Base-by-base conservation (phyloP, 805 yeast species). In the Kluyveromyces lactis region DNA sequence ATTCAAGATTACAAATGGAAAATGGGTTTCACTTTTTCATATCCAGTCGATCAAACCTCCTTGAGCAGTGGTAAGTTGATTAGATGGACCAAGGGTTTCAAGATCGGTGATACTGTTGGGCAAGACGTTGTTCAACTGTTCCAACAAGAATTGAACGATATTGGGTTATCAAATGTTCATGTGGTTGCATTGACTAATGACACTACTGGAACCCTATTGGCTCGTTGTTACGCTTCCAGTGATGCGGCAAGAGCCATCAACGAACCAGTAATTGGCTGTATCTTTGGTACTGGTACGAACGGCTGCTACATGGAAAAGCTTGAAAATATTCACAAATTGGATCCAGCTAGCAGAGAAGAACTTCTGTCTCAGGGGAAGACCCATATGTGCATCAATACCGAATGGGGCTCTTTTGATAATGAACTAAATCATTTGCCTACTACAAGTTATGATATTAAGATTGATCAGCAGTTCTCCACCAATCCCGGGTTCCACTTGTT, bases 341-440 rank as follows among this genome's bases (percentile, higher is more conserved):
- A 77, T n/a, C 69, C 72, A 2, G 62, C 66, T 26, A 41, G 62
- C 11, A 61, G 62, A 33, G 62, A 54, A 18, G 58, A 56, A 16
- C 62, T 72, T 51, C 38, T 56, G 16, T 63, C 56, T 39, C 56
- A 64, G 37, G 79, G 77, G 26, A 69, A 72, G 38, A 67, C 70
- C 2, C 77, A 79, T 46, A 89, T 89, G 96, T 83, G 86, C 46
- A 73, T 89, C 52, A 89, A 89, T 66, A 89, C 96, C 33, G 98
- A 92, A 64, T 92, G 97, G 96, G 97, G 97, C 46, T 86, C 96
- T 31, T 90, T 89, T 54, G 97, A 90, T 63, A 90, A 90, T 56
- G 79, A 76, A 17, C 69, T 87, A 45, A 69, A 75, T 48, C 68
- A 78, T 30, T 68, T 90, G 46, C 97, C 97, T 44, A 72, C 68